Percentiles rank a stretch among this genome's conserved stretches.
Conservation (phyloP, 1,284 basidiomycete species). For the Fomitopsis palustris region DNA sequence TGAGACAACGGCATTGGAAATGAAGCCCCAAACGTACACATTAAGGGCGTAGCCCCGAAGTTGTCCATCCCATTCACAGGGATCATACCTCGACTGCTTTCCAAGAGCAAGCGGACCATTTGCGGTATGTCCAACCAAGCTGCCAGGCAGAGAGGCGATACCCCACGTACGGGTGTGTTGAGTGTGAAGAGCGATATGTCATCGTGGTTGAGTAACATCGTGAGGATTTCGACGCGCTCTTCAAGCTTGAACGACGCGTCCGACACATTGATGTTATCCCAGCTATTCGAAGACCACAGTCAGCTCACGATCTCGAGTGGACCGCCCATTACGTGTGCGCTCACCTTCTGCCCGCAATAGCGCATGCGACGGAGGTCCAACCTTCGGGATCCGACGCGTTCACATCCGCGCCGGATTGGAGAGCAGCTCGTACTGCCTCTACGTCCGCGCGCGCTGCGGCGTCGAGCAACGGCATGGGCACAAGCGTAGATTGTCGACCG, state of each 20-base stretch:
- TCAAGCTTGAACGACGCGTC: constrained; percentile 60
- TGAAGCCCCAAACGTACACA: constrained; percentile 54
- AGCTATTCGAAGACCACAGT: constrained; percentile 35
- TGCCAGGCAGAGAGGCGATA: constrained; percentile 71
- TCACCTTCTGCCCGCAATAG: constrained; percentile 67
- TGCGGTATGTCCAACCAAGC: constrained; percentile 66
- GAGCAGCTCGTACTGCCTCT: constrained; percentile 45
- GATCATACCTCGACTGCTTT: constrained; percentile 54
- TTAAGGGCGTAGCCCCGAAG: constrained; percentile 69
- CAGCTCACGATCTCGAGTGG: constrained; percentile 5
- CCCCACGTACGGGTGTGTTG: constrained; percentile 69
- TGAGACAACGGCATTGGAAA: constrained; percentile 3
- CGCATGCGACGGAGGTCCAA: constrained; percentile 59
- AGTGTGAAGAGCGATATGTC: constrained; percentile 61
- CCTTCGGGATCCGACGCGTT: constrained; percentile 59
- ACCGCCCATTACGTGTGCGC: constrained; percentile 11
- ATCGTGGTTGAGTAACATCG: constrained; percentile 47
- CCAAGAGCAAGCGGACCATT: constrained; percentile 54
- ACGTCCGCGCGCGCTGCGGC: constrained; percentile 57
- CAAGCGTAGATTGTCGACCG: constrained; percentile 12
- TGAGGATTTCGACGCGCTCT: constrained; percentile 52
- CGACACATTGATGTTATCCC: constrained; percentile 62
- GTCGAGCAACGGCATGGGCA: constrained; percentile 37
- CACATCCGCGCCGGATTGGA: constrained; percentile 60
- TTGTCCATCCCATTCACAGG: constrained; percentile 69